Evolutionary conservation across 2,329 filamentous ascomycete species (phyloP), one percentile per base, ranked within the genome.

Genomic region (Aspergillus sp.): DNA sequence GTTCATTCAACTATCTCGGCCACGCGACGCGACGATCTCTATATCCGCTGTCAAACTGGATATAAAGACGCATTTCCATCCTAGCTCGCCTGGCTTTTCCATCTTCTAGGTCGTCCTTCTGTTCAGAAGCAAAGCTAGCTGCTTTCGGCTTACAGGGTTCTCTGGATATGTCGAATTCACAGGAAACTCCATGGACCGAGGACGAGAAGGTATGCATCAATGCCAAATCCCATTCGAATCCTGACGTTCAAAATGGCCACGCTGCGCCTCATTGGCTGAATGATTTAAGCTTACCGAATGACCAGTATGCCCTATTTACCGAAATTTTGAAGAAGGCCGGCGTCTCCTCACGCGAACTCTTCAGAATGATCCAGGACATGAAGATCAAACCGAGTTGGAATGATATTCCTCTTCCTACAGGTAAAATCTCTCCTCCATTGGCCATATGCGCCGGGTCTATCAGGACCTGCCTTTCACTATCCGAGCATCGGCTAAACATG

Each of bases 111-210:
- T n/a, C 15, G 35, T n/a, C 35, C 14, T 9, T 37, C 35, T 37
- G 43, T 53, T 49, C 41, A 43, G 45, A 50, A 59, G 57, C 55
- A 48, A 53, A 57, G 51, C 58, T 46, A 46, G 58, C 23, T 57
- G 48, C 37, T 31, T 56, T 59, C 64, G 57, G 66, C 62, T 66
- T 70, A 68, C 68, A 76, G 75, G 73, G 66, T 68, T 61, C 57
- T 51, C 66, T 68, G 74, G 73, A 75, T 66, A 78, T 78, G 75
- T 77, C 75, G 70, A 73, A 71, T 70, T 68, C 65, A 74, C 62
- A 70, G 57, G 75, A 77, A 64, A 73, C 68, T 64, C 70, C 70
- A 69, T 78, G 75, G 75, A 72, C 73, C 35, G 75, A 78, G 68
- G 75, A 77, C 68, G 75, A 78, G 72, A 78, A 75, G 75, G 75